Percentiles rank a stretch among this genome's conserved stretches.
Conservation (phyloP, 208 protist species). For the Crithidia brevicula region DNA sequence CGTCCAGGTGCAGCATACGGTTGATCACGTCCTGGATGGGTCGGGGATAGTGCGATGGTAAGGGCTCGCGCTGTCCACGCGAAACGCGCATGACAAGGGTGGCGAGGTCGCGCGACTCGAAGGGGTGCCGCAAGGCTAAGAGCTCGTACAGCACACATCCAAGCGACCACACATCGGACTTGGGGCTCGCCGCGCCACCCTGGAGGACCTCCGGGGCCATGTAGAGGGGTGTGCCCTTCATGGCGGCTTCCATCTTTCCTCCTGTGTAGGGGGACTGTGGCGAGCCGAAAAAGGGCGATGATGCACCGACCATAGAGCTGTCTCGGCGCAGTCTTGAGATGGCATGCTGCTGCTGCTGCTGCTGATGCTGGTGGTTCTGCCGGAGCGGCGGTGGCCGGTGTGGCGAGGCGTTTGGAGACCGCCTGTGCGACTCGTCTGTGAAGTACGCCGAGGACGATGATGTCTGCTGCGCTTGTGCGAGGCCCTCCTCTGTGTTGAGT, state of each 20-base stretch:
- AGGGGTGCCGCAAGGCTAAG: constrained; percentile 82
- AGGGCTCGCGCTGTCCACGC: constrained; percentile 60
- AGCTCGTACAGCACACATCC: constrained; percentile 94
- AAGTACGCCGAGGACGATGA: neutral
- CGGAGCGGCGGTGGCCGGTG: constrained; percentile 12
- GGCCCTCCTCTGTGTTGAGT: neutral
- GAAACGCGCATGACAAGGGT: constrained; percentile 81
- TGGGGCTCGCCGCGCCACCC: constrained; percentile 62
- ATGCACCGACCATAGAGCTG: neutral
- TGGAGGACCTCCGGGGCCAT: constrained; percentile 94
- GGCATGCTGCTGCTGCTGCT: neutral
- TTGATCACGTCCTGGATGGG: constrained; percentile 61
- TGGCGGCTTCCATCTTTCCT: constrained; percentile 41
- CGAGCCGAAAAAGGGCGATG: constrained; percentile 1
- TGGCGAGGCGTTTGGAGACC: neutral
- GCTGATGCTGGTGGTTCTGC: neutral
- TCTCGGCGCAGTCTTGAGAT: neutral
- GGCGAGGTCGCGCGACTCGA: constrained; percentile 78
- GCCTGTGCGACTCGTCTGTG: neutral
- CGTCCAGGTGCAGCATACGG: constrained; percentile 63
- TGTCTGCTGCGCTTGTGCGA: neutral
- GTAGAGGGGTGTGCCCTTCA: constrained; percentile 96
- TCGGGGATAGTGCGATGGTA: constrained; percentile 71
- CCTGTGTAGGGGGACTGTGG: constrained; percentile 10
- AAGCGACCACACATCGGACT: constrained; percentile 92